Conservation (phyloP, 805 yeast genomes). For the Wickerhamomyces bisporus region DNA sequence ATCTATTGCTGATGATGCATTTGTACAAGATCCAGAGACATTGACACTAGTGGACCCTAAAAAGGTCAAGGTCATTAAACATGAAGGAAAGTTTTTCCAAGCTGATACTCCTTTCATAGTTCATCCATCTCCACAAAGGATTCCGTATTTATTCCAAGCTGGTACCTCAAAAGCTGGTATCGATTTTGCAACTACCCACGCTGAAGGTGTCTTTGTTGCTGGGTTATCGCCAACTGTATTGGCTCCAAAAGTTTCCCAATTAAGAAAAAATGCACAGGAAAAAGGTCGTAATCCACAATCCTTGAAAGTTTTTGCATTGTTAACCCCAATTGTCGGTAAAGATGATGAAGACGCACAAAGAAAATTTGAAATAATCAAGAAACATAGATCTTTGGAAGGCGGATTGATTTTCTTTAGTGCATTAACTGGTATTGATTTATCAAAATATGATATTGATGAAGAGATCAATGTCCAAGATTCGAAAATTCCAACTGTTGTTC, state of each 20-base stretch:
- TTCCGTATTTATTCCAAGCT: constrained; percentile 40
- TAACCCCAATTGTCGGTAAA: constrained; percentile 33
- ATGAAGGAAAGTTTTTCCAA: constrained; percentile 33
- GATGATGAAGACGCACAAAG: constrained; percentile 36
- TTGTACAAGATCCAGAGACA: constrained; percentile 16
- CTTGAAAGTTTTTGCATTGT: constrained; percentile 32
- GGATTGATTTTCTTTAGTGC: constrained; percentile 41
- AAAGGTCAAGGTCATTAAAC: constrained; percentile 33
- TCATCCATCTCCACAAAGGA: constrained; percentile 34
- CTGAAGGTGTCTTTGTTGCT: constrained; percentile 36
- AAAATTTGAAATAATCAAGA: constrained; percentile 28
- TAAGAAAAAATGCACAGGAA: constrained; percentile 27
- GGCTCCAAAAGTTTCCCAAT: constrained; percentile 26
- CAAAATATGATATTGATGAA: constrained; percentile 25
- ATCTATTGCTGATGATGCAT: constrained; percentile 37
- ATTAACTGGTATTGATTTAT: constrained; percentile 40
- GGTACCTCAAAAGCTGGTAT: constrained; percentile 37
- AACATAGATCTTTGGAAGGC: constrained; percentile 36
- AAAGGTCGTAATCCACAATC: constrained; percentile 32
- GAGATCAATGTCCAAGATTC: constrained; percentile 9
- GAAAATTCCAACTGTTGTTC: constrained; percentile 25
- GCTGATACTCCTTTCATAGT: constrained; percentile 37
- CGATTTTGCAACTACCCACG: constrained; percentile 38
- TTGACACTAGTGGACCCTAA: constrained; percentile 31
- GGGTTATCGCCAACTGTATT: constrained; percentile 29